Percentiles rank a stretch among this genome's conserved stretches.
phyloP scores from a whole-genome alignment of 164 flowering plant genomes.

The Tetrastigma voinierianum region DNA sequence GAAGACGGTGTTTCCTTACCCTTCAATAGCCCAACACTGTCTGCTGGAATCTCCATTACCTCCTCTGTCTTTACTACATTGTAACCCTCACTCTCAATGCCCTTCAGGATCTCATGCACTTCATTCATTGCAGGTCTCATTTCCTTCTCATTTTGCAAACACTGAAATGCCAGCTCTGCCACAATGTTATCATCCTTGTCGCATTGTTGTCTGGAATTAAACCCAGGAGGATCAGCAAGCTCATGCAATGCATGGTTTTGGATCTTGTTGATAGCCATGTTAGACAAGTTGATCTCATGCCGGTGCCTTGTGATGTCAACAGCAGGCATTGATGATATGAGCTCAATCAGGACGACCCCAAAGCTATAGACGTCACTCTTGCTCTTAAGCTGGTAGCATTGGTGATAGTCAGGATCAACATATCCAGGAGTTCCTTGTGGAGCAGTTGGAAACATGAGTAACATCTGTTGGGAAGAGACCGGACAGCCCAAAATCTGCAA shows the following conservation, averaged over 20 bases:
- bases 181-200: conserved; percentile 39
- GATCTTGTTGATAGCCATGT: too few relatives aligned
- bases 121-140: conserved; percentile 64
- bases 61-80: conserved; percentile 21
- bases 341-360: conserved; percentile 70
- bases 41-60: conserved; percentile 28
- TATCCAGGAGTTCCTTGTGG: conserved; percentile 89
- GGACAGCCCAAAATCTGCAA: conserved; percentile 82
- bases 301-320: conserved; percentile 67
- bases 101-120: conserved; percentile 36
- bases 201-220: conserved; percentile 31
- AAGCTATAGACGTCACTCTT: conserved; percentile 83
- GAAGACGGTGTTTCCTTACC: conserved; percentile 24
- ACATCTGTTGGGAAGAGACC: conserved; percentile 54
- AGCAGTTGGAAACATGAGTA: conserved; percentile 72
- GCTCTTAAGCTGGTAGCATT: conserved; percentile 62
- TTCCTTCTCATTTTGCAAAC: conserved; percentile 57
- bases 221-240: conserved; percentile 56
- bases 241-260: too few relatives aligned
- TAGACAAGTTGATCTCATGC: conserved; percentile 64
- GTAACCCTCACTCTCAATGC: conserved; percentile 17
- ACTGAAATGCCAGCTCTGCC: conserved; percentile 72
- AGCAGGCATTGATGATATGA: conserved; percentile 69
- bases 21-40: conserved; percentile 38
- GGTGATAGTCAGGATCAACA: conserved; percentile 75